These are phyloP conservation scores for Prasinococcaceae sp. DNA, from an alignment of 139 green algal species.

Conservation along the genomic window DNA sequence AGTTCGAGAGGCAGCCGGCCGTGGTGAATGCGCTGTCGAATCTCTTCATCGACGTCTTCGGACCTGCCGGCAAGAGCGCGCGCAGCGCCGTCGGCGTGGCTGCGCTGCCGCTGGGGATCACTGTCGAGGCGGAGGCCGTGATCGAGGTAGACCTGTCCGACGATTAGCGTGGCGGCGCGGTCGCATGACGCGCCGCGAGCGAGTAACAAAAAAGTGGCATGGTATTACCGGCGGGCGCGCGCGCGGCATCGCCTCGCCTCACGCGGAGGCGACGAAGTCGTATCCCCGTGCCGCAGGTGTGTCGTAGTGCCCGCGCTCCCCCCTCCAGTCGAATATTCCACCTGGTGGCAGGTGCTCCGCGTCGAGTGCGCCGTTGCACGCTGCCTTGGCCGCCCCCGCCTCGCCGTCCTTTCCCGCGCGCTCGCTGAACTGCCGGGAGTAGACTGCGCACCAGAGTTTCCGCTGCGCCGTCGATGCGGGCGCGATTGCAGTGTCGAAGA, in stretches of 20 bases:
- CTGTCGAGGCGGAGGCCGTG: constrained; percentile 10
- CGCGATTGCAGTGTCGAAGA: neutral
- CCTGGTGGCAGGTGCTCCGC: no score
- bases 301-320: no score
- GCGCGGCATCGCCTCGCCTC: no score
- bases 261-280: no score
- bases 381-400: neutral
- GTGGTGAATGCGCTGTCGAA: constrained; percentile 7
- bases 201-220: no score
- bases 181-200: no score
- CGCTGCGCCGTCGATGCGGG: no score
- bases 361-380: no score
- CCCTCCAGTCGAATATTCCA: no score
- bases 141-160: constrained; percentile 4
- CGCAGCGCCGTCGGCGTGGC: constrained; percentile 1
- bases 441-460: neutral
- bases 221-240: no score
- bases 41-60: constrained; percentile 15
- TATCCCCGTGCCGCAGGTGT: no score
- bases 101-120: constrained; percentile 4
- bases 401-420: neutral
- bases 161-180: neutral
- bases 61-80: constrained; percentile 4
- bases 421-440: neutral
- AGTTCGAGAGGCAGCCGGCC: neutral